A percentile compares a stretch with the other conserved stretches of the same genome.
These are phyloP conservation scores for Cornus kousa DNA, from an alignment of 148 eudicot species.

Conservation along the genomic window DNA sequence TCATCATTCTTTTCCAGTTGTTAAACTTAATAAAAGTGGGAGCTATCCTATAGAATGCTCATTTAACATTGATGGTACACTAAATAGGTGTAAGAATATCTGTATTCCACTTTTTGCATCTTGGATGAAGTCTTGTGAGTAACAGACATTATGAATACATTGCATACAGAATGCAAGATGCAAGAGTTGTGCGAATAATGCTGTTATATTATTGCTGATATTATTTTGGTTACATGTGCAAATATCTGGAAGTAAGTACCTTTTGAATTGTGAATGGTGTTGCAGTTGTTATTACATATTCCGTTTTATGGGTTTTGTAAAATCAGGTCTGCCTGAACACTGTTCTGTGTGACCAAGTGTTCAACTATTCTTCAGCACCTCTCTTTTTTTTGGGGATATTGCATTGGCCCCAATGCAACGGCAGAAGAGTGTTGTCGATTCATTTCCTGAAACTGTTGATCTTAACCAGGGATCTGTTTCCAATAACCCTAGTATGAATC, in stretches of 20 bases:
- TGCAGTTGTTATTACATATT: conserved; percentile 2
- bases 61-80: not conserved
- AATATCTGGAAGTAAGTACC: not conserved
- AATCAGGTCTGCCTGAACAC: conserved; percentile 2
- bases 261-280: not conserved
- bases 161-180: conserved; percentile 7
- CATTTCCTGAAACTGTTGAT: conserved; percentile 38
- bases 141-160: not conserved
- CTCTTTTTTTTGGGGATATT: not conserved
- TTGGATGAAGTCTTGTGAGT: not conserved
- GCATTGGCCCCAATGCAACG: conserved; percentile 32
- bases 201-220: not conserved
- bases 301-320: not conserved
- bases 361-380: conserved; percentile 7
- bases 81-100: not conserved
- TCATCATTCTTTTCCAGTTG: not conserved
- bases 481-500: conserved; percentile 25
- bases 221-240: not conserved
- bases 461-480: conserved; percentile 46
- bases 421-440: conserved; percentile 29
- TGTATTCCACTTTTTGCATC: not conserved
- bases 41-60: not conserved
- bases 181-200: not conserved
- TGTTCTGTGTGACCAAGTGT: not conserved
- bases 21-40: not conserved